phyloP scores from a whole-genome alignment of 257 asterid species.

The Nicotiana tabacum region DNA sequence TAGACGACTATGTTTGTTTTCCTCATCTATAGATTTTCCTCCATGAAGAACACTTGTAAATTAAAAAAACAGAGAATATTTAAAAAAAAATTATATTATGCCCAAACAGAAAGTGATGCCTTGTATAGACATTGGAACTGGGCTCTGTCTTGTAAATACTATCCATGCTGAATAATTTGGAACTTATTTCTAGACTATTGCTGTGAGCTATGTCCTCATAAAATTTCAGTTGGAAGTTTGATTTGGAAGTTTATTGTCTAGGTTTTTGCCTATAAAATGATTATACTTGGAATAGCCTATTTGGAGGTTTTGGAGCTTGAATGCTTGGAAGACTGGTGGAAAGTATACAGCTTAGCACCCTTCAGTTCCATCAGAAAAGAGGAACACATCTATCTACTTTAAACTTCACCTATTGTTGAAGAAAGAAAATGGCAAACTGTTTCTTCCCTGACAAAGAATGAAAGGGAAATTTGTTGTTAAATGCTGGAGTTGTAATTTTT shows the following conservation, averaged over 20 bases:
- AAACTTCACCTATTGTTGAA: neutral
- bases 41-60: neutral
- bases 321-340: neutral
- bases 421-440: neutral
- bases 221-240: neutral
- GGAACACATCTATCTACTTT: neutral
- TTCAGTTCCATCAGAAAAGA: neutral
- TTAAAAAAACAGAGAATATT: neutral
- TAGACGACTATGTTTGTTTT: neutral
- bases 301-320: neutral
- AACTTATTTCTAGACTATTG: neutral
- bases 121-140: neutral
- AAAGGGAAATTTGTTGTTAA: neutral
- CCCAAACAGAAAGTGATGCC: neutral
- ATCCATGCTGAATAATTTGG: neutral
- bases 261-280: neutral
- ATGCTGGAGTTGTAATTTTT: neutral
- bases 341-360: neutral
- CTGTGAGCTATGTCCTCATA: neutral
- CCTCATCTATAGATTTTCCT: neutral
- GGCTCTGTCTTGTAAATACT: neutral
- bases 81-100: neutral
- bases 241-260: neutral
- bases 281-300: neutral
- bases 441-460: conserved; percentile 2